Conservation (phyloP, 257 asterid species). For the Salvia splendens region DNA sequence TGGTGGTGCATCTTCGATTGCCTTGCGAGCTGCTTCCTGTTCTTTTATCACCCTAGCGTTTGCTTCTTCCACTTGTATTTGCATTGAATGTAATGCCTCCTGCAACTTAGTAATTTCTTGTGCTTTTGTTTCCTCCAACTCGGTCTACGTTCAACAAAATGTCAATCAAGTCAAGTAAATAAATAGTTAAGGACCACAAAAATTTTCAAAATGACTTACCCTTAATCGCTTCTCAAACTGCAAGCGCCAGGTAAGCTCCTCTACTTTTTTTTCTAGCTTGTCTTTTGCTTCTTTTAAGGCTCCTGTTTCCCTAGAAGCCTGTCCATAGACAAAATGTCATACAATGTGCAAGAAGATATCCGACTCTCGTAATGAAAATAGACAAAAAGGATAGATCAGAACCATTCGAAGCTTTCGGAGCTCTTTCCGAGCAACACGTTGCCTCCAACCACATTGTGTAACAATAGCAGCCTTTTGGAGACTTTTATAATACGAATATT, state of each 20-base stretch:
- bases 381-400: slow-evolving; percentile 28
- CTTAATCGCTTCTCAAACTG: slow-evolving; percentile 94
- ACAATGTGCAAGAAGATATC: slow-evolving; percentile 26
- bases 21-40: slow-evolving; percentile 86
- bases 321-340: slow-evolving; percentile 33
- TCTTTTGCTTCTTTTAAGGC: slow-evolving; percentile 97
- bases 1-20: slow-evolving; percentile 98
- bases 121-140: slow-evolving; percentile 90
- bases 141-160: slow-evolving; percentile 63
- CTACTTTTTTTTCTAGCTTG: slow-evolving; percentile 97
- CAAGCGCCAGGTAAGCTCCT: slow-evolving; percentile 98
- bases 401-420: slow-evolving; percentile 94
- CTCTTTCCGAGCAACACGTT: slow-evolving; percentile 85
- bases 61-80: slow-evolving; percentile 86
- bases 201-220: slow-evolving; percentile 46
- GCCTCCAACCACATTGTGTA: slow-evolving; percentile 98
- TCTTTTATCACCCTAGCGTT: slow-evolving; percentile 77
- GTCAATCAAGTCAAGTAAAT: slow-evolving; percentile 30
- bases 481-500: slow-evolving; percentile 65
- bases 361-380: slow-evolving; percentile 27
- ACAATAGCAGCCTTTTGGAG: slow-evolving; percentile 78
- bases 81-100: slow-evolving; percentile 78
- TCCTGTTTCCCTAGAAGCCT: slow-evolving; percentile 98
- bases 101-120: slow-evolving; percentile 84
- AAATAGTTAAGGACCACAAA: slow-evolving; percentile 21